Percentiles rank a stretch among this genome's conserved stretches.
These are phyloP conservation scores for Ascochyta lentis DNA, from an alignment of 2,329 filamentous ascomycete genomes.

Conservation along the genomic window DNA sequence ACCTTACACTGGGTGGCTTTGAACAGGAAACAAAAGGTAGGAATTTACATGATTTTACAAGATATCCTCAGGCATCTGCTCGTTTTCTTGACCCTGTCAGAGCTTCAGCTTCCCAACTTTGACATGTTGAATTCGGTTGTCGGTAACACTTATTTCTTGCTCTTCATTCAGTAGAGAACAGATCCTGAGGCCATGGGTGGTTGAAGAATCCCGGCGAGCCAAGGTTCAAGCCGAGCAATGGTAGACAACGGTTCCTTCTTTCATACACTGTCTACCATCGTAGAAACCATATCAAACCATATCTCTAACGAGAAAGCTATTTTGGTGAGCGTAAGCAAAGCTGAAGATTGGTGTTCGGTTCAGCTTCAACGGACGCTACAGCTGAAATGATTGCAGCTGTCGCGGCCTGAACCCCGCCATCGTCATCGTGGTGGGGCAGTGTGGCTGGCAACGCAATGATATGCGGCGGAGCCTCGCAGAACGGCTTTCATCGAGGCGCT, in stretches of 20 bases:
- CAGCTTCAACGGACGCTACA: constrained; percentile 2
- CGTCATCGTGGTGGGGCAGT: constrained; percentile 17
- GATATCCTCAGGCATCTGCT: neutral
- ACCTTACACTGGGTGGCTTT: neutral
- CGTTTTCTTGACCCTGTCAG: neutral
- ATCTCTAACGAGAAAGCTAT: neutral
- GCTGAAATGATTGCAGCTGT: neutral
- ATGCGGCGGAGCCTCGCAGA: constrained; percentile 6
- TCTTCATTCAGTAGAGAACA: neutral
- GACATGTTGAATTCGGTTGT: neutral
- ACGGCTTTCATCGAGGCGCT: neutral
- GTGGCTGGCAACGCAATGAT: constrained; percentile 11
- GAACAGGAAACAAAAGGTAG: neutral
- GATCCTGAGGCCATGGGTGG: neutral
- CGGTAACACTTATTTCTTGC: neutral
- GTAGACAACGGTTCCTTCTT: neutral
- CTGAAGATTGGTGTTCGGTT: neutral
- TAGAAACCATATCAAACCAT: neutral
- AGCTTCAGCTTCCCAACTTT: neutral
- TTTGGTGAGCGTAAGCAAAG: constrained; percentile 5
- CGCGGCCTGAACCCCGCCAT: constrained; percentile 7
- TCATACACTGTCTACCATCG: neutral
- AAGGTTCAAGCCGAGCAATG: neutral
- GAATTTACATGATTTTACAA: neutral
- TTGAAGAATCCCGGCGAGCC: neutral